These are phyloP conservation scores for Ilyonectria destructans DNA, from an alignment of 2,329 filamentous ascomycete genomes.

Conservation along the genomic window DNA sequence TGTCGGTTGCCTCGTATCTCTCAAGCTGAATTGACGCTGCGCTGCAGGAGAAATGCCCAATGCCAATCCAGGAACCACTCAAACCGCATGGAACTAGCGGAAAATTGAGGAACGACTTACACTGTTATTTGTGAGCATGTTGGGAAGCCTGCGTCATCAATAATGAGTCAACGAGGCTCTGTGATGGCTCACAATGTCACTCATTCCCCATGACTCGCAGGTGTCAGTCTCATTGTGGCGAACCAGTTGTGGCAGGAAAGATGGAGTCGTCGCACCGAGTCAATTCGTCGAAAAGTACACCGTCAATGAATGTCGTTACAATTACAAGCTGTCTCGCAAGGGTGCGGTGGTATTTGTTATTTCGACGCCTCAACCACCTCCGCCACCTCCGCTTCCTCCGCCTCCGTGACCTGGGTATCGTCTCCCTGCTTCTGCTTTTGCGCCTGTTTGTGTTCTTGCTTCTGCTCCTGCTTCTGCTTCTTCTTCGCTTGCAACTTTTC, in stretches of 20 bases:
- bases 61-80: conserved; percentile 2
- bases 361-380: conserved; percentile 38
- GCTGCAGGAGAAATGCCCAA: not conserved
- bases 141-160: not conserved
- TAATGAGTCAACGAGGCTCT: conserved; percentile 1
- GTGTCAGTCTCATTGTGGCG: not conserved
- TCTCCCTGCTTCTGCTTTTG: conserved; percentile 41
- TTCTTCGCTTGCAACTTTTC: conserved; percentile 66
- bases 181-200: not conserved
- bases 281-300: not conserved
- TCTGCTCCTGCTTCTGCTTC: conserved; percentile 55
- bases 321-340: conserved; percentile 16
- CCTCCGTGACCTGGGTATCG: conserved; percentile 42
- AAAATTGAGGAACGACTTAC: not conserved
- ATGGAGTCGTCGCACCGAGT: not conserved
- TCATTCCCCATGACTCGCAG: not conserved
- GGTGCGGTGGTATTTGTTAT: conserved; percentile 26
- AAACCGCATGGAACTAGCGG: not conserved
- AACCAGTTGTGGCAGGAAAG: not conserved
- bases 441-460: conserved; percentile 68
- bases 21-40: not conserved
- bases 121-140: not conserved
- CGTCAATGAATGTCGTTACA: not conserved
- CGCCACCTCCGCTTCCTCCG: conserved; percentile 22
- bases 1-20: conserved; percentile 38